Base-by-base conservation (phyloP, 1,284 basidiomycete species). In the Leccinum huronense region DNA sequence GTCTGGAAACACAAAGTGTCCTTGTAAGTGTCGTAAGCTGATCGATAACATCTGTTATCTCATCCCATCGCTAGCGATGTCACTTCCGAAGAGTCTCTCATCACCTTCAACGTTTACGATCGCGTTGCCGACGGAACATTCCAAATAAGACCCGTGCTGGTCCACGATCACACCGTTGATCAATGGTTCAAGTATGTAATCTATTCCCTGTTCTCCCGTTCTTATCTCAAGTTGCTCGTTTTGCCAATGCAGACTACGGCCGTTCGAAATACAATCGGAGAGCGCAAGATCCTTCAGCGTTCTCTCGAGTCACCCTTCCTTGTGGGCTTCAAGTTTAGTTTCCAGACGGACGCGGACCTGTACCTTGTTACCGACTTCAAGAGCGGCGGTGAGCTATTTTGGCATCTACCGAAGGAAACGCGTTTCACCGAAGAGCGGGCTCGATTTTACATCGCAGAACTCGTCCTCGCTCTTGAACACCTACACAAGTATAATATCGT, bases 291-390 rank as follows among this genome's bases (percentile, higher is more conserved):
- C 73, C 86, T 99, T 27, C 96, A 99, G 77, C 87, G 94, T 63
- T 96, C 93, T 36, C 80, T 97, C 58, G 94, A 97, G 70, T 96
- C 91, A 36, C 97, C 97, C 0, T 99, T 99, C 86, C 86, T 99
- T 48, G 95, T 99, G 65, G 97, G 97, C 14, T 85, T 99, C 75
- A 99, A 99, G 79, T 99, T 99, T 73, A 92, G 89, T 70, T 99
- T 99, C 84, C 97, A 99, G 79, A 97, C 95, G 4, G 95, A 97
- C 70, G 84, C 89, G 59, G 96, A 99, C 75, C 83, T 99, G 40
- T 99, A 97, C 77, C 88, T 99, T 70, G 93, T 99, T 57, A 99
- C 97, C 64, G 97, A 99, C 79, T 99, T 98, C 83, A 99, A 99
- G 84, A 93, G 91, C 69, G 97, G 97, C 8, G 97, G 97, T 57